phyloP scores from a whole-genome alignment of 345 rosid species.

The Arabidopsis arenosa region DNA sequence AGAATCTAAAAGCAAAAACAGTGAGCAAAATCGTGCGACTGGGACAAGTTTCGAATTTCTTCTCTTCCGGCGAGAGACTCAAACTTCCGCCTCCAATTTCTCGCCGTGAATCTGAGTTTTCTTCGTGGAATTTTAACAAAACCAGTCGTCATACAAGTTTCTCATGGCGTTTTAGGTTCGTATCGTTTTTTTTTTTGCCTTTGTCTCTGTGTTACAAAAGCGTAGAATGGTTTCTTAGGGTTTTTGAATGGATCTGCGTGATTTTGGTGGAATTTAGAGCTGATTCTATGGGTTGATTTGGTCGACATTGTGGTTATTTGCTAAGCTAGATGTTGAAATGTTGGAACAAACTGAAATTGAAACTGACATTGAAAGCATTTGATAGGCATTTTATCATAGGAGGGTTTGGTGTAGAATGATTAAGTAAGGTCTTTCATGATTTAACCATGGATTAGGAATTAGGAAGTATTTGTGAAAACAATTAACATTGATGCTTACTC shows the following conservation, averaged over 20 bases:
- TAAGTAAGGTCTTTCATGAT: neutral
- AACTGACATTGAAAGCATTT: slow-evolving; percentile 9
- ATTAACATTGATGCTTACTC: neutral
- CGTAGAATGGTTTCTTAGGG: slow-evolving; percentile 15
- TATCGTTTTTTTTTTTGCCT: neutral
- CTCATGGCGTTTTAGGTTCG: slow-evolving; percentile 46
- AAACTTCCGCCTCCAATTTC: slow-evolving; percentile 25
- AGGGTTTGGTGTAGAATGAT: slow-evolving; percentile 15
- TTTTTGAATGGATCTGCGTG: slow-evolving; percentile 43
- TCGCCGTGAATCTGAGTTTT: slow-evolving; percentile 35
- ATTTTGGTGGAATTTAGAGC: neutral
- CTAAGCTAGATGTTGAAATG: slow-evolving; percentile 14
- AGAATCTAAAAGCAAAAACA: slow-evolving; percentile 30
- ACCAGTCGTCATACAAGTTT: slow-evolving; percentile 7
- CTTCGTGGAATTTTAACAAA: neutral
- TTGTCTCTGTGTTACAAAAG: slow-evolving; percentile 15
- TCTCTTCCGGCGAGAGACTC: slow-evolving; percentile 42
- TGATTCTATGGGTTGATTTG: slow-evolving; percentile 15
- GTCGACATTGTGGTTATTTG: slow-evolving; percentile 40
- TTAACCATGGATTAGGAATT: neutral
- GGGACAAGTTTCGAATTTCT: slow-evolving; percentile 38
- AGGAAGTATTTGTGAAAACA: neutral
- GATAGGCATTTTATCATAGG: neutral
- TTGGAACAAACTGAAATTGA: neutral
- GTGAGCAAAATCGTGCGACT: slow-evolving; percentile 43